Evolutionary conservation across 1,139 yeast species (phyloP).

Genomic region (Pneumocystis murina): DNA sequence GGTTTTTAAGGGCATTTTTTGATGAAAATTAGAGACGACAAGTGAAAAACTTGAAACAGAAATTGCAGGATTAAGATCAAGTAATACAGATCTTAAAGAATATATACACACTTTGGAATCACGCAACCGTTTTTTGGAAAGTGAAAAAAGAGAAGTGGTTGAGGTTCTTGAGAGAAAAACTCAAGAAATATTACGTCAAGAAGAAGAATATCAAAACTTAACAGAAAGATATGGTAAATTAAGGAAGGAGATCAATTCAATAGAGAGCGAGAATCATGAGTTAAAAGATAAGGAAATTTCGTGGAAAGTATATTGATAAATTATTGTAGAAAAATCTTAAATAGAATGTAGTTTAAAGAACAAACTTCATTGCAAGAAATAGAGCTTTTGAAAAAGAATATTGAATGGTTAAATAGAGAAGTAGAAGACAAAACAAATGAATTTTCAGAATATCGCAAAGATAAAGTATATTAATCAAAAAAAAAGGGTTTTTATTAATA

Average conservation of each 20-base stretch:
- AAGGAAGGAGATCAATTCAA: slow-evolving; percentile 29
- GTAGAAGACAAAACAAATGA: slow-evolving; percentile 25
- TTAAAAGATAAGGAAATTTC: slow-evolving; percentile 24
- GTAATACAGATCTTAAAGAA: not conserved
- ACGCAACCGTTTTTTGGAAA: slow-evolving; percentile 5
- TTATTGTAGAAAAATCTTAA: not conserved
- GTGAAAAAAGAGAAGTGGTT: slow-evolving; percentile 29
- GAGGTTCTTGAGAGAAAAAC: slow-evolving; percentile 32
- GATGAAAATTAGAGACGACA: not conserved
- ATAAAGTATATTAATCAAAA: slow-evolving; percentile 17
- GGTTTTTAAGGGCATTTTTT: not conserved
- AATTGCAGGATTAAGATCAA: not conserved
- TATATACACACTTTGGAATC: not conserved
- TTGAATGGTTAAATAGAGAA: slow-evolving; percentile 29
- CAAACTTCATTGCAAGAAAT: slow-evolving; percentile 30
- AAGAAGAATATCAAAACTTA: slow-evolving; percentile 38
- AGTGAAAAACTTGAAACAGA: not conserved
- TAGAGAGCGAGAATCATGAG: slow-evolving; percentile 28
- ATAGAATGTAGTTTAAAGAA: slow-evolving; percentile 16
- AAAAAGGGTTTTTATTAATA: not conserved
- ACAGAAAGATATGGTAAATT: slow-evolving; percentile 34
- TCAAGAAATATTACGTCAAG: slow-evolving; percentile 36
- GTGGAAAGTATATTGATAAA: slow-evolving; percentile 24
- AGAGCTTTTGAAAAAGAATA: slow-evolving; percentile 25
- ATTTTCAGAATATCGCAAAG: slow-evolving; percentile 27